These are phyloP conservation scores for Penicillium antarcticum DNA, from an alignment of 495 filamentous ascomycete species.

Conservation along the genomic window DNA sequence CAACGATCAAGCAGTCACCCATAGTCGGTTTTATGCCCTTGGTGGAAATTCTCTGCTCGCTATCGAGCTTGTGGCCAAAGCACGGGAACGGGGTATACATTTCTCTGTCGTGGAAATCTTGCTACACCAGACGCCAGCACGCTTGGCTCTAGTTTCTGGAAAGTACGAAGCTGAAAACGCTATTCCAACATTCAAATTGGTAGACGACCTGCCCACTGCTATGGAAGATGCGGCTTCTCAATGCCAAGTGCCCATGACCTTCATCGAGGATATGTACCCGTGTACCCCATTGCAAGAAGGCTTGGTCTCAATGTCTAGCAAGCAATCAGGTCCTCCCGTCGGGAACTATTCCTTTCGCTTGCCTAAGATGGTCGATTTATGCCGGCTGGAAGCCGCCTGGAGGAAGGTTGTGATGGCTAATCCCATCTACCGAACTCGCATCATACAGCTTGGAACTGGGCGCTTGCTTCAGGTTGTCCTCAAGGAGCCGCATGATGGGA, in stretches of 20 bases:
- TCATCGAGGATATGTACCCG: slow-evolving; percentile 48
- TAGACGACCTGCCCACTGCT: background rate
- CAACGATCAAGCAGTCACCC: no score
- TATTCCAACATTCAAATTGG: background rate
- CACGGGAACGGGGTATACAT: background rate
- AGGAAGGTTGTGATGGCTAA: slow-evolving; percentile 22
- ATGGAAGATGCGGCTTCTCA: background rate
- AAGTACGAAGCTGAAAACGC: background rate
- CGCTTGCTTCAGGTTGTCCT: background rate
- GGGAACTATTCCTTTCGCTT: background rate
- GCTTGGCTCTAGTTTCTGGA: background rate
- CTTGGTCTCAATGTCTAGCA: slow-evolving; percentile 49
- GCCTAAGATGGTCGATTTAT: slow-evolving; percentile 24
- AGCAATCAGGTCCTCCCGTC: slow-evolving; percentile 14
- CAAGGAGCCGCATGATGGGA: background rate
- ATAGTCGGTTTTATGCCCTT: background rate
- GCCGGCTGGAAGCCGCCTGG: slow-evolving; percentile 41
- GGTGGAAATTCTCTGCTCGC: background rate
- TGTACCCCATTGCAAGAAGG: slow-evolving; percentile 62
- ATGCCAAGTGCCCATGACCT: background rate
- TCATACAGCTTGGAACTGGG: slow-evolving; percentile 35
- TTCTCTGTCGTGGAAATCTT: background rate
- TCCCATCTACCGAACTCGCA: slow-evolving; percentile 34
- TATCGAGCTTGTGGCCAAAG: background rate
- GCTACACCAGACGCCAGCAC: background rate